Conservation (phyloP, 2,329 filamentous ascomycete species). For the Dothiorella sarmentorum region DNA sequence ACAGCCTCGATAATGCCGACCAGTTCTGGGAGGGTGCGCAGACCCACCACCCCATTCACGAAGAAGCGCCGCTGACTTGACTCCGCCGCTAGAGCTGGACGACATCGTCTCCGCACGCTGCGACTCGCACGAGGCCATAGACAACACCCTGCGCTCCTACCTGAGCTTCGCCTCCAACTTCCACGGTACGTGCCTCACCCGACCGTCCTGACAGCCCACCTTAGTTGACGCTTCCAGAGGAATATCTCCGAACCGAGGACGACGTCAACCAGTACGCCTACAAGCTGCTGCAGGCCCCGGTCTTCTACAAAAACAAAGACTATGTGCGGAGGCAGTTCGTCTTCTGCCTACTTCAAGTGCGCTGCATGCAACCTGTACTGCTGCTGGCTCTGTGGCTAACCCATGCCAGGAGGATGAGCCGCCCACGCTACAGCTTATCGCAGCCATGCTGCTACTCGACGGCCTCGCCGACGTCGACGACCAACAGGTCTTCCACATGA, state of each 20-base stretch:
- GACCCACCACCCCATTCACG: no score
- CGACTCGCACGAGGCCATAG: conserved; percentile 65
- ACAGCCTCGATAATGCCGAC: conserved; percentile 72
- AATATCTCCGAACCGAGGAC: conserved; percentile 71
- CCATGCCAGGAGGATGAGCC: conserved; percentile 72
- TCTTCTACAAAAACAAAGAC: conserved; percentile 72
- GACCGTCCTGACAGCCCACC: background rate
- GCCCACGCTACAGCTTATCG: conserved; percentile 74
- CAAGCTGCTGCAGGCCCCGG: conserved; percentile 68
- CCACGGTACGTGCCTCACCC: conserved; percentile 49
- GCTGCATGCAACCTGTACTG: conserved; percentile 12
- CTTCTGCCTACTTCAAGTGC: conserved; percentile 73
- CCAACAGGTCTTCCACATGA: conserved; percentile 68
- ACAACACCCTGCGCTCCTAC: conserved; percentile 82
- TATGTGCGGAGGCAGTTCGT: conserved; percentile 93
- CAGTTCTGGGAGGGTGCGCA: conserved; percentile 83
- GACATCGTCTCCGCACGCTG: conserved; percentile 60
- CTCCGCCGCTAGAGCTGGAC: conserved; percentile 56
- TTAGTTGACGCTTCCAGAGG: conserved; percentile 47
- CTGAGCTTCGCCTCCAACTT: conserved; percentile 72
- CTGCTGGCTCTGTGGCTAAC: background rate
- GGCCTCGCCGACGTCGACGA: conserved; percentile 75
- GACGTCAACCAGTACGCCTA: conserved; percentile 78
- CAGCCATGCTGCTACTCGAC: conserved; percentile 81
- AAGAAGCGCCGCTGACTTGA: no score